phyloP scores from a whole-genome alignment of 345 rosid genomes.

The Moringa oleifera region DNA sequence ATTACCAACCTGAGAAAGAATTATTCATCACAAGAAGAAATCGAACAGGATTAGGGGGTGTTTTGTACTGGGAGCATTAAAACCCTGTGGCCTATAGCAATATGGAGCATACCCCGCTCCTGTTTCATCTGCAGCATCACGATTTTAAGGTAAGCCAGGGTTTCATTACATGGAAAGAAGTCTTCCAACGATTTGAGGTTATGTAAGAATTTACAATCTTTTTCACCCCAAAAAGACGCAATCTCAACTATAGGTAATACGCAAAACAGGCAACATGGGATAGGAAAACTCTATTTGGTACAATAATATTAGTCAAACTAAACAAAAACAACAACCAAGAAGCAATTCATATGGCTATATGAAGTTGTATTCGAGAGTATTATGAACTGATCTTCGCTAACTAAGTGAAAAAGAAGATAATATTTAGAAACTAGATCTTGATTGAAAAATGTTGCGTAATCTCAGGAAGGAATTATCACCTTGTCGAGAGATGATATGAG shows the following conservation, averaged over 20 bases:
- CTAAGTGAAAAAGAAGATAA: background rate
- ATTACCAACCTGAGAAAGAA: slow-evolving; percentile 62
- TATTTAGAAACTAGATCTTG: background rate
- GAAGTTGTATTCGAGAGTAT: too few species aligned
- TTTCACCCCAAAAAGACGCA: background rate
- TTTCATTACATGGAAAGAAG: too few species aligned
- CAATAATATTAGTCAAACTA: background rate
- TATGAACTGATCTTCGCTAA: too few species aligned
- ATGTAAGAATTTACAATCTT: too few species aligned
- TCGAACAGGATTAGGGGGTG: background rate
- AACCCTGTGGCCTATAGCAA: background rate
- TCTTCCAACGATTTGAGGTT: background rate
- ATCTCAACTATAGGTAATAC: background rate
- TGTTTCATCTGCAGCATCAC: background rate
- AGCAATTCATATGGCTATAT: too few species aligned
- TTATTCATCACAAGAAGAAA: slow-evolving; percentile 6
- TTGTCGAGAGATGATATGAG: slow-evolving; percentile 70
- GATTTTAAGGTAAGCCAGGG: background rate
- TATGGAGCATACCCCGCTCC: background rate
- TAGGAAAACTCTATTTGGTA: background rate
- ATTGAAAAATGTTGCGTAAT: background rate
- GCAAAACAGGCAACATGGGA: background rate
- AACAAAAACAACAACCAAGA: too few species aligned
- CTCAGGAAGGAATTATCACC: slow-evolving; percentile 32
- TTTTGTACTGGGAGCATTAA: background rate